phyloP scores from a whole-genome alignment of 192 early-diverging fungal genomes.

The Geranomyces michiganensis region DNA sequence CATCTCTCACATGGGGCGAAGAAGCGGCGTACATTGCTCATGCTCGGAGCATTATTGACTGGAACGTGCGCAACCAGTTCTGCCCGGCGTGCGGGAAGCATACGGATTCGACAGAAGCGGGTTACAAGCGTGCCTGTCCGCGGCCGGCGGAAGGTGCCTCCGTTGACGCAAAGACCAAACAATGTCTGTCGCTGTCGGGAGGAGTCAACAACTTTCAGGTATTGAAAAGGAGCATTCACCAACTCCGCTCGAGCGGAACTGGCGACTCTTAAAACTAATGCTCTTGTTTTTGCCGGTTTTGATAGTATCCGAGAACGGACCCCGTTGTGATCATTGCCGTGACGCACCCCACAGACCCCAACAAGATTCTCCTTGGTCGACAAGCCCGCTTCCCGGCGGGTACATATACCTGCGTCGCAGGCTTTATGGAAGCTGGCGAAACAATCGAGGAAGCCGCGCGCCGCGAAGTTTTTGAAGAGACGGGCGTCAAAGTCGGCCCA shows the following conservation, averaged over 20 bases:
- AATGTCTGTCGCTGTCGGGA: slow-evolving; percentile 9
- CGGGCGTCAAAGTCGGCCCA: slow-evolving; percentile 42
- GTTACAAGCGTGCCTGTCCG: slow-evolving; percentile 24
- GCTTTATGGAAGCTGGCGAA: slow-evolving; percentile 43
- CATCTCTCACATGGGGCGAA: slow-evolving; percentile 2
- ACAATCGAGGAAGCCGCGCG: slow-evolving; percentile 49
- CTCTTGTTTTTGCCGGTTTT: too few relatives aligned
- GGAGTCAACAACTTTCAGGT: slow-evolving; percentile 23
- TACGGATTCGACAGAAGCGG: slow-evolving; percentile 23
- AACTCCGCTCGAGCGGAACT: slow-evolving; percentile 12
- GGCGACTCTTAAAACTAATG: too few relatives aligned
- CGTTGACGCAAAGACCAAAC: neutral
- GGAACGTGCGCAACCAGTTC: slow-evolving; percentile 50
- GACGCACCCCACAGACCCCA: slow-evolving; percentile 34
- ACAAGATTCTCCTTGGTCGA: slow-evolving; percentile 51
- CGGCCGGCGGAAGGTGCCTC: neutral
- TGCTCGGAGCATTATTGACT: slow-evolving; percentile 51
- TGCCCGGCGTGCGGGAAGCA: slow-evolving; percentile 49
- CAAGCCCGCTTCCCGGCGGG: slow-evolving; percentile 47
- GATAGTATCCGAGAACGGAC: slow-evolving; percentile 56
- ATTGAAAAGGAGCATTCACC: neutral
- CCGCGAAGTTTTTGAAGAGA: slow-evolving; percentile 59
- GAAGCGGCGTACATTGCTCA: slow-evolving; percentile 41
- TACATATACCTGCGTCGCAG: slow-evolving; percentile 53
- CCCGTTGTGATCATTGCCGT: slow-evolving; percentile 57